Evolutionary conservation across 202 grass and related monocot species (phyloP), one percentile per base, ranked within the genome.

Genomic region (Eragrostis tef): DNA sequence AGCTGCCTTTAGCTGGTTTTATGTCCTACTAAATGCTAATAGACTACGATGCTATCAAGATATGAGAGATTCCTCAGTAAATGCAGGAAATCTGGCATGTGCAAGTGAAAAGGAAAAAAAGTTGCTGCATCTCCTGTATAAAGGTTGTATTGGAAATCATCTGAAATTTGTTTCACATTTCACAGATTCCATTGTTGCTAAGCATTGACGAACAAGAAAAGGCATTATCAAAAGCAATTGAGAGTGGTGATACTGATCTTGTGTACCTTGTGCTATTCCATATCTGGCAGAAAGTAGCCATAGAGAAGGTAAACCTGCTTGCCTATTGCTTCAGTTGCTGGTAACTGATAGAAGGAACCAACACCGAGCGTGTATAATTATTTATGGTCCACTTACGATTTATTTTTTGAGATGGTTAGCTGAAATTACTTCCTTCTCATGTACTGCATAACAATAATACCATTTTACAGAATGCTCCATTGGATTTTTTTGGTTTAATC

Each of bases 241-340:
- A 95, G 86, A 95, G 96, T 36, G 96, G 96, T 72, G 96, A 99
- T 87, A 96, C 96, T 78, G 96, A 99, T 74, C 92, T 99, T 73
- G 78, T 99, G 64, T 99, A 96, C 80, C 96, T 96, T 81, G 96
- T 93, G 80, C 78, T 99, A 85, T 93, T 99, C 75, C 93, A 99
- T 73, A 93, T 96, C 65, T 99, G 96, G 96, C 93, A 99, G 81
- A 99, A 93, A 83, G 85, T 99, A 91, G 84, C 83, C 71, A 34
- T 74, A 80, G 63, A 88, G 83, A 91, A 88, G 78, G 81, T 87
- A 62, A 77, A 74, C 83, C 17, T 67, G 36, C 11, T 86, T 49
- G 16, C 50, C 57, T 64, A 6, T 39, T 52, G 7, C 64, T 22
- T 60, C 59, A 83, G 4, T 31, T 76, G 39, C 25, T 82, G 17